Percentiles rank a stretch among this genome's conserved stretches.
Evolutionary conservation across 2,329 filamentous ascomycete species (phyloP).

Genomic region (Fusarium sambucinum): DNA sequence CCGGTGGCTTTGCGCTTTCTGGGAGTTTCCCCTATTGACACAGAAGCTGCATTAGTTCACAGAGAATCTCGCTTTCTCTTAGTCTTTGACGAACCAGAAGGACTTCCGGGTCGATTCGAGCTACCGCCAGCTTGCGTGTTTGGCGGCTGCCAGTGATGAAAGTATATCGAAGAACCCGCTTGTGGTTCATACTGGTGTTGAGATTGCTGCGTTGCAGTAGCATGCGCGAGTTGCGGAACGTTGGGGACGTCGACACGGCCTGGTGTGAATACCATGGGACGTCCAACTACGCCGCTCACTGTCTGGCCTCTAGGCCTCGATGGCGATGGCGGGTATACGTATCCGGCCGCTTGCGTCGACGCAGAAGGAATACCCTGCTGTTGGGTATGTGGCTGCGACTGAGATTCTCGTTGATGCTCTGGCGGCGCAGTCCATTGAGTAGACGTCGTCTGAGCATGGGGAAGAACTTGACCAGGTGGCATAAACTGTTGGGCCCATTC

Average conservation of each 20-base stretch:
- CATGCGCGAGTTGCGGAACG: constrained; percentile 54
- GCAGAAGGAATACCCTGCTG: constrained; percentile 55
- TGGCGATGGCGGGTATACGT: constrained; percentile 64
- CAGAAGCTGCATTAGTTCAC: constrained; percentile 55
- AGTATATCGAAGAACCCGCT: constrained; percentile 82
- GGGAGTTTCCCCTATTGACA: constrained; percentile 77
- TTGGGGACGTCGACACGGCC: constrained; percentile 55
- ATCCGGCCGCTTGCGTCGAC: constrained; percentile 56
- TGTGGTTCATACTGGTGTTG: constrained; percentile 65
- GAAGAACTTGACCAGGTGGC: constrained; percentile 61
- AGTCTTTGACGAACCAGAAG: constrained; percentile 76
- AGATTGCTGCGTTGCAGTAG: constrained; percentile 60
- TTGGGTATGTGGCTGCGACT: constrained; percentile 57
- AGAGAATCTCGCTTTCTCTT: constrained; percentile 62
- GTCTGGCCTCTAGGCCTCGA: constrained; percentile 64
- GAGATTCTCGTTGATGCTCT: constrained; percentile 67
- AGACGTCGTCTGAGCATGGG: constrained; percentile 62
- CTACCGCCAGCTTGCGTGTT: constrained; percentile 70
- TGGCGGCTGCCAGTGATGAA: constrained; percentile 93
- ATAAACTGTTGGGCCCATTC: constrained; percentile 78
- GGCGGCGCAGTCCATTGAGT: constrained; percentile 65
- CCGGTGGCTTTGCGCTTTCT: constrained; percentile 85
- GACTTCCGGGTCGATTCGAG: constrained; percentile 76
- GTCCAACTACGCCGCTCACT: constrained; percentile 56
- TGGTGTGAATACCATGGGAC: constrained; percentile 46